These are phyloP conservation scores for Echeveria elegans DNA, from an alignment of 164 flowering plant genomes.

Conservation along the genomic window DNA sequence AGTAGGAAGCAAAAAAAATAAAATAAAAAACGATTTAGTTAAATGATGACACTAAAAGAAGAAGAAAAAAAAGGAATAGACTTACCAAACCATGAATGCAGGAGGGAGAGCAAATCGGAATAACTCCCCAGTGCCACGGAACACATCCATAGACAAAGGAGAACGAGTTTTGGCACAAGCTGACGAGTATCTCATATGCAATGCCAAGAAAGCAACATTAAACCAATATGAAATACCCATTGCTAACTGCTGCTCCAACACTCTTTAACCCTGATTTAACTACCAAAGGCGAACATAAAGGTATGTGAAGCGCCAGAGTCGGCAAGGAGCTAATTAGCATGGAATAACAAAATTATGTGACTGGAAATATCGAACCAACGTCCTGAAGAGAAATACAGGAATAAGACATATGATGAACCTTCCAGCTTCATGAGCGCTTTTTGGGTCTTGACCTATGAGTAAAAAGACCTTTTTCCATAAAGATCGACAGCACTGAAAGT, in stretches of 20 bases:
- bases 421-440: conserved; percentile 46
- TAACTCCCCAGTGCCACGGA: conserved; percentile 47
- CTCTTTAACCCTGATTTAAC: conserved; percentile 34
- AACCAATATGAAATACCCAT: conserved; percentile 41
- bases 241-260: conserved; percentile 52
- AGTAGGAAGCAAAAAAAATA: too few species aligned
- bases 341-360: conserved; percentile 41
- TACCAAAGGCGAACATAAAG: conserved; percentile 47
- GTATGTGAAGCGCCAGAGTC: conserved; percentile 33
- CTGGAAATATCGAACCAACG: conserved; percentile 40
- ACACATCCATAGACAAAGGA: conserved; percentile 47
- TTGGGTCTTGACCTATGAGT: conserved; percentile 48
- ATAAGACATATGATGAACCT: conserved; percentile 32
- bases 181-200: conserved; percentile 46
- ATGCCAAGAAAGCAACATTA: conserved; percentile 29
- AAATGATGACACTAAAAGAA: too few species aligned
- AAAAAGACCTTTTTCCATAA: conserved; percentile 29
- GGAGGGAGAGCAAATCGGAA: conserved; percentile 74
- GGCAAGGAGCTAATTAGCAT: conserved; percentile 31
- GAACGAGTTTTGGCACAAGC: conserved; percentile 52
- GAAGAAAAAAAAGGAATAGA: neutral
- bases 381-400: conserved; percentile 51
- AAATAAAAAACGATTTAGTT: too few species aligned
- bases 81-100: conserved; percentile 75
- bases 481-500: conserved; percentile 37